Percentiles rank a stretch among this genome's conserved stretches.
Evolutionary conservation across 2,329 filamentous ascomycete species (phyloP).

Genomic region (Ceratocystis smalleyi): DNA sequence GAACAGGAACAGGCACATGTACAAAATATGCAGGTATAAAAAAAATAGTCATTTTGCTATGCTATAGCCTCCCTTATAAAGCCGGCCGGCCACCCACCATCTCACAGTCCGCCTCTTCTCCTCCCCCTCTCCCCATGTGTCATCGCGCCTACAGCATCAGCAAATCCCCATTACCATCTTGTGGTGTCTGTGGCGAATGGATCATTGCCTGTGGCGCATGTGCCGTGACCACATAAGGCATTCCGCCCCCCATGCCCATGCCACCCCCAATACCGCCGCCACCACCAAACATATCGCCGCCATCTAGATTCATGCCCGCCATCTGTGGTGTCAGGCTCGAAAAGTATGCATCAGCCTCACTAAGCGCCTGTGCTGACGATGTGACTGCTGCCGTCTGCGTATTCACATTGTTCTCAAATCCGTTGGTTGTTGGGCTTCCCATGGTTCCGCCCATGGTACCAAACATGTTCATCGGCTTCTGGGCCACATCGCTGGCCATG

Average conservation of each 20-base stretch:
- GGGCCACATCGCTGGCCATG: slow-evolving; percentile 29
- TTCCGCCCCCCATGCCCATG: slow-evolving; percentile 24
- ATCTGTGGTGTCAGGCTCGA: slow-evolving; percentile 63
- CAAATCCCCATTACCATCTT: slow-evolving; percentile 53
- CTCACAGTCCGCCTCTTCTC: not conserved
- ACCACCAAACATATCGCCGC: slow-evolving; percentile 49
- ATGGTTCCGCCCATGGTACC: slow-evolving; percentile 27
- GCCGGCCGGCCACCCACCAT: not conserved
- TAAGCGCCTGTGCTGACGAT: slow-evolving; percentile 46
- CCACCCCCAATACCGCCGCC: slow-evolving; percentile 24
- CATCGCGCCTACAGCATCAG: slow-evolving; percentile 40
- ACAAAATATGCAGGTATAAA: not conserved
- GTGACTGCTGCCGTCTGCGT: not conserved
- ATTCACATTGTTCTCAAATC: not conserved
- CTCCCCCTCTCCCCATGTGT: not conserved
- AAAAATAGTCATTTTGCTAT: not conserved
- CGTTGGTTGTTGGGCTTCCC: slow-evolving; percentile 22
- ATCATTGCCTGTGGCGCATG: slow-evolving; percentile 63
- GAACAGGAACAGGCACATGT: no score
- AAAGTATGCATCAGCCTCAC: slow-evolving; percentile 82
- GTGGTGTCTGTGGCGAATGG: slow-evolving; percentile 49
- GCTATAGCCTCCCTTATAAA: not conserved
- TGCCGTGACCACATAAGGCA: slow-evolving; percentile 62
- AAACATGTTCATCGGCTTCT: slow-evolving; percentile 46
- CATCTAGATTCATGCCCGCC: slow-evolving; percentile 53